Evolutionary conservation across 495 filamentous ascomycete species (phyloP), one percentile per base, ranked within the genome.

Genomic region (Aeminium ludgeri): DNA sequence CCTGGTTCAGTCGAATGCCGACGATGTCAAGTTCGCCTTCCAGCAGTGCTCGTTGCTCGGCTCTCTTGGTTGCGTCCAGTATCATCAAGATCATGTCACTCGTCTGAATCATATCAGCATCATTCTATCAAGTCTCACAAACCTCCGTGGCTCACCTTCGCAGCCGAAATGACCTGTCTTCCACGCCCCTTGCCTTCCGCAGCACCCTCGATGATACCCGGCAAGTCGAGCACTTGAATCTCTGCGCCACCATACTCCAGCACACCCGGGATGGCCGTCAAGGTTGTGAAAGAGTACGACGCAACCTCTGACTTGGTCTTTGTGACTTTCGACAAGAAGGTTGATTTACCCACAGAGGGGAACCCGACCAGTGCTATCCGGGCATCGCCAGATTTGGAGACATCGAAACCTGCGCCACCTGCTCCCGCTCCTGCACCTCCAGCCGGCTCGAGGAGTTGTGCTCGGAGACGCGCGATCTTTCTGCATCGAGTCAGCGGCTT

Each of bases 291-390:
- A 41, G 85, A 78, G 60, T 99, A 99, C 0, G 89, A 80, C 2
- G 91, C 91, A 25, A 95, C 84, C 59, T 94, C 89, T 47, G 83
- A 89, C 59, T 85, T 91, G 20, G 91, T 99, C 60, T 95, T 96
- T 41, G 91, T 99, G 62, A 99, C 93, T 56, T 99, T 96, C 43
- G 91, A 95, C 20, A 99, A 63, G 53, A 99, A 95, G 0, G 91
- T 99, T 7, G 91, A 99, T 64, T 99, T 99, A 54, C 91, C 91
- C 34, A 99, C 91, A 1, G 91, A 99, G 0, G 91, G 91, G 49
- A 99, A 96, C 31, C 91, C 91, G 38, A 99, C 91, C 12, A 99
- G 73, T 1, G 91, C 87, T 56, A 99, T 95, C 42, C 91, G 80
- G 0, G 91, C 91, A 65, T 99, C 91, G 48, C 91, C 91, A 51